Evolutionary conservation across 2,329 filamentous ascomycete species (phyloP).

Genomic region (Aspergillus texensis): DNA sequence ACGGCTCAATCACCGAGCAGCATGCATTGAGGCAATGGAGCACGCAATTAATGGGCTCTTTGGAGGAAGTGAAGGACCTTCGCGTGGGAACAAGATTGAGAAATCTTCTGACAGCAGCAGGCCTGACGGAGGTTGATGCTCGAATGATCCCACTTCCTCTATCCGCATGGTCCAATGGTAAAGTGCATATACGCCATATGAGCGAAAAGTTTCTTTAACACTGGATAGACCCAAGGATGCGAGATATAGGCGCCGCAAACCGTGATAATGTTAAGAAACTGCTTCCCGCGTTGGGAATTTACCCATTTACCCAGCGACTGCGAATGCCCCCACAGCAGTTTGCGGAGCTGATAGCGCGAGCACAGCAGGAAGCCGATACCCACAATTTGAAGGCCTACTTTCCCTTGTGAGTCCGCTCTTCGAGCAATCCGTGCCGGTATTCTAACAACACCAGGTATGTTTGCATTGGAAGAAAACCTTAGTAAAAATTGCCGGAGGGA

Average conservation of each 20-base stretch:
- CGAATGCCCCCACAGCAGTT: slow-evolving; percentile 45
- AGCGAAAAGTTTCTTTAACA: slow-evolving; percentile 21
- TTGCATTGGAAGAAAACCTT: slow-evolving; percentile 45
- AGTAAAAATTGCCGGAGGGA: background rate
- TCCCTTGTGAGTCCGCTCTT: slow-evolving; percentile 40
- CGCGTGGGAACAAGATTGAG: slow-evolving; percentile 64
- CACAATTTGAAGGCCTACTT: slow-evolving; percentile 47
- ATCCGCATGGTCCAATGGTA: slow-evolving; percentile 70
- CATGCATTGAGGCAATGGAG: slow-evolving; percentile 71
- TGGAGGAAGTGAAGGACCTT: slow-evolving; percentile 68
- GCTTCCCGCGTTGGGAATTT: slow-evolving; percentile 45
- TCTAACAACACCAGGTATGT: slow-evolving; percentile 42
- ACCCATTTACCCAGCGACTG: slow-evolving; percentile 47
- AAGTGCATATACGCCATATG: slow-evolving; percentile 22
- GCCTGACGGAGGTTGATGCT: slow-evolving; percentile 69
- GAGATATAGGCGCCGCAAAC: slow-evolving; percentile 46
- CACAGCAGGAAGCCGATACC: slow-evolving; percentile 42
- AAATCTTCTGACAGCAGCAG: slow-evolving; percentile 61
- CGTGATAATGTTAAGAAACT: slow-evolving; percentile 40
- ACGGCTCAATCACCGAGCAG: slow-evolving; percentile 70
- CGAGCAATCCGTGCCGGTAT: background rate
- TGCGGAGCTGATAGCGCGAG: slow-evolving; percentile 38
- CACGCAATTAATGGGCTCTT: slow-evolving; percentile 61
- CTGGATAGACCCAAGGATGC: slow-evolving; percentile 43
- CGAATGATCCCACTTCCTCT: slow-evolving; percentile 68